A percentile compares a stretch with the other conserved stretches of the same genome.
These are phyloP conservation scores for Colletotrichum lindemuthianum DNA, from an alignment of 2,329 filamentous ascomycete species.

Conservation along the genomic window DNA sequence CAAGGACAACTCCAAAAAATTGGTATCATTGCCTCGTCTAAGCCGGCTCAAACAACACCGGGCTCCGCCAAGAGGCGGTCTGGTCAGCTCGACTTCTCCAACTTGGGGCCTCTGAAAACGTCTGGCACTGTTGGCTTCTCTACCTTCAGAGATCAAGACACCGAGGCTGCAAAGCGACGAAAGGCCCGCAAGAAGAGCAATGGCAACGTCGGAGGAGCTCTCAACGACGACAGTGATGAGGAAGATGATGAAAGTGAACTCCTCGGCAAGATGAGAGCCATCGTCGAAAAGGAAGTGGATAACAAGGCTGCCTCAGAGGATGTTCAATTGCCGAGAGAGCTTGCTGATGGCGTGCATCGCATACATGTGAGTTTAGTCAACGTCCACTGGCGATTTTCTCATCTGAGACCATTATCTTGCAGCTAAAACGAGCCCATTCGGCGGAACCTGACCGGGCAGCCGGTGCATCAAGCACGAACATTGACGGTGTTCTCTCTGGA, in stretches of 20 bases:
- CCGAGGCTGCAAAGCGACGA: conserved; percentile 64
- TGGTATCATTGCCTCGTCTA: conserved; percentile 81
- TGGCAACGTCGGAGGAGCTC: conserved; percentile 62
- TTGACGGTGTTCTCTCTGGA: neutral
- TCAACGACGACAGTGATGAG: conserved; percentile 78
- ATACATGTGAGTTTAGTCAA: conserved; percentile 72
- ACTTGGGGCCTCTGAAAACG: conserved; percentile 83
- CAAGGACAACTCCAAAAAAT: conserved; percentile 95
- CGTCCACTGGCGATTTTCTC: neutral
- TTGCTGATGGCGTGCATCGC: conserved; percentile 82
- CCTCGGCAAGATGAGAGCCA: conserved; percentile 72
- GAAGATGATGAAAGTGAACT: conserved; percentile 73
- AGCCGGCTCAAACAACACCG: conserved; percentile 70
- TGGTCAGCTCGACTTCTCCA: conserved; percentile 85
- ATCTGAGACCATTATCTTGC: conserved; percentile 1
- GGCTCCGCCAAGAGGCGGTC: conserved; percentile 80
- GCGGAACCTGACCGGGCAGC: conserved; percentile 68
- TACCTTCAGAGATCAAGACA: conserved; percentile 79
- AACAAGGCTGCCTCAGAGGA: conserved; percentile 75
- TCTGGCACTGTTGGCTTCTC: conserved; percentile 92
- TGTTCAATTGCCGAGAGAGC: conserved; percentile 75
- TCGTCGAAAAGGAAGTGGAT: conserved; percentile 69
- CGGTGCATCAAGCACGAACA: neutral
- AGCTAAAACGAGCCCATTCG: conserved; percentile 86
- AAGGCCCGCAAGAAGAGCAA: conserved; percentile 72